Evolutionary conservation across 73 alveolate species (phyloP).

Genomic region (Paramecium caudatum): DNA sequence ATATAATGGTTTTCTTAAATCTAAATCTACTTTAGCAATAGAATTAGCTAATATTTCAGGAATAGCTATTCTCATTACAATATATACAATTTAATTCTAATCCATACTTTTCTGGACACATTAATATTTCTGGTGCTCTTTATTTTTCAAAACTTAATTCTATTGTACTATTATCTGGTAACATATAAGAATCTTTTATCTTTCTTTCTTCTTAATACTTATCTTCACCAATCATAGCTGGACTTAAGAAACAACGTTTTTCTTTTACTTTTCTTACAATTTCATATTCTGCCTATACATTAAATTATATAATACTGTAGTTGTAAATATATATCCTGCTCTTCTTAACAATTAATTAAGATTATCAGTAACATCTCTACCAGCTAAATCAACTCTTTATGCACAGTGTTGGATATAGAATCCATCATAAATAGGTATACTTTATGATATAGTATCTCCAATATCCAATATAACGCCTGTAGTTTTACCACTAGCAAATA

Average conservation of each 20-base stretch:
- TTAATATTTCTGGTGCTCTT: constrained; percentile 95
- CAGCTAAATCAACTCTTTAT: constrained; percentile 93
- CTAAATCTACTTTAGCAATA: constrained; percentile 89
- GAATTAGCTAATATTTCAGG: constrained; percentile 88
- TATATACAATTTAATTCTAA: constrained; percentile 87
- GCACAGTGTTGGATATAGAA: constrained; percentile 87
- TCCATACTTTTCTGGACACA: constrained; percentile 90
- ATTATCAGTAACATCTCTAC: constrained; percentile 94
- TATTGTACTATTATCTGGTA: constrained; percentile 92
- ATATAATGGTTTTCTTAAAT: constrained; percentile 85
- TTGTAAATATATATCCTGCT: constrained; percentile 90
- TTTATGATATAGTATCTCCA: constrained; percentile 93
- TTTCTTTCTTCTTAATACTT: constrained; percentile 72
- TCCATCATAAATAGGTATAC: constrained; percentile 92
- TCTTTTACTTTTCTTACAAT: constrained; percentile 91
- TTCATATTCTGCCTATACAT: constrained; percentile 85
- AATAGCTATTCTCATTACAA: constrained; percentile 65
- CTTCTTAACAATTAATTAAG: constrained; percentile 88
- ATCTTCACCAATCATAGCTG: constrained; percentile 67
- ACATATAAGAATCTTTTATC: constrained; percentile 78
- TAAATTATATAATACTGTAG: constrained; percentile 77
- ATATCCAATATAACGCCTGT: constrained; percentile 92
- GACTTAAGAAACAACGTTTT: constrained; percentile 82
- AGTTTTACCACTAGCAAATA: constrained; percentile 91
- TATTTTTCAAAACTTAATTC: constrained; percentile 85